phyloP scores from a whole-genome alignment of 1,284 basidiomycete species.

The Irpex rosettiformis region DNA sequence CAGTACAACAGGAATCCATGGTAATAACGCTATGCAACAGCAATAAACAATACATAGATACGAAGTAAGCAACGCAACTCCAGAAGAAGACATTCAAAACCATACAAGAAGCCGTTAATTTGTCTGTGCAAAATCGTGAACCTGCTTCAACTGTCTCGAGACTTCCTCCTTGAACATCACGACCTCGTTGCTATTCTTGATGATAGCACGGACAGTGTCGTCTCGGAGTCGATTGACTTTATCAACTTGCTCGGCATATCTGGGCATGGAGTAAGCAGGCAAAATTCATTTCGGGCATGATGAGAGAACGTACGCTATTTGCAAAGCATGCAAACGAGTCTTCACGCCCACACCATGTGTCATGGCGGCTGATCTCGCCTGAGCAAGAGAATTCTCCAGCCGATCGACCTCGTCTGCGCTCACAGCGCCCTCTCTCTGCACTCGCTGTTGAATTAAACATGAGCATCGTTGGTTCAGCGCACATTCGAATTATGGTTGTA shows the following conservation, averaged over 20 bases:
- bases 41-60: neutral
- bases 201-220: slow-evolving; percentile 73
- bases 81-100: neutral
- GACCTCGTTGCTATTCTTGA: slow-evolving; percentile 78
- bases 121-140: slow-evolving; percentile 65
- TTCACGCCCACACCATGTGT: slow-evolving; percentile 76
- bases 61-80: neutral
- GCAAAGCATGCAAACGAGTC: slow-evolving; percentile 66
- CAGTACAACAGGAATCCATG: neutral
- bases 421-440: slow-evolving; percentile 65
- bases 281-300: slow-evolving; percentile 1
- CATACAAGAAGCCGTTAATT: slow-evolving; percentile 29
- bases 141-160: slow-evolving; percentile 59
- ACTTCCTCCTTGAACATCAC: slow-evolving; percentile 75
- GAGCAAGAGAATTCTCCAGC: slow-evolving; percentile 64
- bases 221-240: slow-evolving; percentile 68
- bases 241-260: slow-evolving; percentile 73
- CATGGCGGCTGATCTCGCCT: slow-evolving; percentile 70
- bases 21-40: neutral
- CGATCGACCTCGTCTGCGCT: slow-evolving; percentile 59
- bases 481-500: slow-evolving; percentile 16
- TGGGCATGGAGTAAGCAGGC: slow-evolving; percentile 25
- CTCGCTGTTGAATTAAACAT: slow-evolving; percentile 43
- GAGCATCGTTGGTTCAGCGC: neutral
- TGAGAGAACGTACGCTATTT: slow-evolving; percentile 40